Evolutionary conservation across 805 yeast genomes (phyloP), one percentile per base, ranked within the genome.

Genomic region (Nakazawaea wyomingensis): DNA sequence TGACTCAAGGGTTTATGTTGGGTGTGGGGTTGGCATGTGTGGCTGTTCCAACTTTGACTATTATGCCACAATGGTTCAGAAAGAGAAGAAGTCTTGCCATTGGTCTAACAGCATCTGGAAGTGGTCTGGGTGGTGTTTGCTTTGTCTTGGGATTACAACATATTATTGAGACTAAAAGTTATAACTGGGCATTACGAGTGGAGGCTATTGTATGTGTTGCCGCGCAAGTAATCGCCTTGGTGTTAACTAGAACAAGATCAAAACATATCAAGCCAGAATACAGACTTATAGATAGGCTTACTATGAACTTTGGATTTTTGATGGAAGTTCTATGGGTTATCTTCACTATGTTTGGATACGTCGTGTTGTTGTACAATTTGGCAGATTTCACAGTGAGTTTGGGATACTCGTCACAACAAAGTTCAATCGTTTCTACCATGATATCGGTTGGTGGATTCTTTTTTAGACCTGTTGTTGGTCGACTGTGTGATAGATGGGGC

Each of bases 51-150:
- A 78, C 76, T 4, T 62, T 78, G 17, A 69, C 78, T 2, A 59
- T 82, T 11, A 53, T 84, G 20, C 88, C 89, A 0, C 85, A 78
- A 43, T 84, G 85, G 83, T 85, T 85, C 56, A 59, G 75, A 34
- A 80, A 75, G 49, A 79, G 64, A 46, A 67, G 90, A 50, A 80
- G 80, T 24, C 54, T 71, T n/a, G 78, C 78, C 1, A 52, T 65
- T 38, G 76, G 78, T 2, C 16, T 76, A 3, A 62, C 70, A 3
- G 64, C 75, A 1, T 66, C 76, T 6, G 82, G 80, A 0, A 68
- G 76, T 5, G 81, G 80, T 10, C 53, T 65, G 17, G 80, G 80
- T 16, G 82, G 82, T 14, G 59, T 76, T 5, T 49, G 71, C 13
- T 75, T 67, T 53, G 70, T 69, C 45, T 57, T 74, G 47, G 78